Percentiles rank a stretch among this genome's conserved stretches.
Evolutionary conservation across 1,284 basidiomycete species (phyloP).

Genomic region (Apiotrichum sp.): DNA sequence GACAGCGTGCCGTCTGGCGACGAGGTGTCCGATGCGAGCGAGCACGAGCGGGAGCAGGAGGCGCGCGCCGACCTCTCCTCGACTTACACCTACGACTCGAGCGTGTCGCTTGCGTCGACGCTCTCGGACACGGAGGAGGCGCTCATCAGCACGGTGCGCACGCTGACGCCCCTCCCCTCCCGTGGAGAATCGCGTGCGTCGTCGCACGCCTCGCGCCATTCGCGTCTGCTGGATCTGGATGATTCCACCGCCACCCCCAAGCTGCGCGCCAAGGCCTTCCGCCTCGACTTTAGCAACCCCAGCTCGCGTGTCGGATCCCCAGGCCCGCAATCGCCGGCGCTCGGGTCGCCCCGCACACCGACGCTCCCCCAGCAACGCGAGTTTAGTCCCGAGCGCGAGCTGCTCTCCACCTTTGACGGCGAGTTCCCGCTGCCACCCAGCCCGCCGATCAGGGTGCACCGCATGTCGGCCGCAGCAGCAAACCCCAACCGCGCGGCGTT

Average conservation of each 20-base stretch:
- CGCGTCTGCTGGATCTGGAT: background rate
- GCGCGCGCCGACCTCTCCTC: too few species aligned
- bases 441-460: constrained; percentile 4
- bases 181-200: background rate
- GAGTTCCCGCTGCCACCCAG: background rate
- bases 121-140: constrained; percentile 37
- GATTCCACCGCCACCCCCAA: constrained; percentile 1
- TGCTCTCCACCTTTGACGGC: background rate
- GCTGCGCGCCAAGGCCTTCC: constrained; percentile 13
- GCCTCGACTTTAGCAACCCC: constrained; percentile 14
- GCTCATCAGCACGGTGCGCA: constrained; percentile 33
- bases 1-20: constrained; percentile 24
- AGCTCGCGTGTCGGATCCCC: too few species aligned
- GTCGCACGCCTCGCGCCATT: too few species aligned
- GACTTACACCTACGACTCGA: constrained; percentile 11
- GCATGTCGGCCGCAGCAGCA: constrained; percentile 26
- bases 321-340: background rate
- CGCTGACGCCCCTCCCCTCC: constrained; percentile 14
- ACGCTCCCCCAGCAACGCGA: background rate
- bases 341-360: background rate
- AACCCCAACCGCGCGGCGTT: constrained; percentile 39
- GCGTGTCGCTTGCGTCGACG: constrained; percentile 27
- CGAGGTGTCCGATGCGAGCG: background rate
- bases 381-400: too few species aligned
- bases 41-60: background rate